Percentiles rank a stretch among this genome's conserved stretches.
phyloP scores from a whole-genome alignment of 2,329 filamentous ascomycete species.

The Madurella fahalii region DNA sequence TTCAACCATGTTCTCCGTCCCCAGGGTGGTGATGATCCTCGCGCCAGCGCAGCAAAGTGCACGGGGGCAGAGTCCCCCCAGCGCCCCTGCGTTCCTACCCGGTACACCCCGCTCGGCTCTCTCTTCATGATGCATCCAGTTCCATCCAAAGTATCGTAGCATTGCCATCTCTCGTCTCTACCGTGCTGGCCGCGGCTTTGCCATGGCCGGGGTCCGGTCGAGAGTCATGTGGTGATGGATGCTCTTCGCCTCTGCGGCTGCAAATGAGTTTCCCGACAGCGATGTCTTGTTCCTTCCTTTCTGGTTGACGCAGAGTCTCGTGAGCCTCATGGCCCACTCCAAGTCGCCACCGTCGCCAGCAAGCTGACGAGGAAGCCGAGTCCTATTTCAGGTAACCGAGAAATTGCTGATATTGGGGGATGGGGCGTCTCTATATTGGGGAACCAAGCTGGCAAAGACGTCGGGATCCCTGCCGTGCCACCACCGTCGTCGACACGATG shows the following conservation, averaged over 20 bases:
- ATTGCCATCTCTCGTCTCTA: background rate
- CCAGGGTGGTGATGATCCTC: background rate
- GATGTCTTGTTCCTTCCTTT: conserved; percentile 12
- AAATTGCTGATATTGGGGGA: conserved; percentile 18
- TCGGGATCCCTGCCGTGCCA: conserved; percentile 13
- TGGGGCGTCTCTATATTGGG: conserved; percentile 14
- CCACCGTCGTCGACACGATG: background rate
- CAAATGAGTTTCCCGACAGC: conserved; percentile 7
- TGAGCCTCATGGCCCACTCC: conserved; percentile 17
- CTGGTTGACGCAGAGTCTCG: conserved; percentile 16
- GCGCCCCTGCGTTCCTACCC: background rate
- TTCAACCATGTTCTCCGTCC: background rate
- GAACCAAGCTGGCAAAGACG: conserved; percentile 11
- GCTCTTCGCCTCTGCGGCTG: conserved; percentile 2
- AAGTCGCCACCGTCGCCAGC: conserved; percentile 15
- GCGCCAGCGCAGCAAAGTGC: conserved; percentile 1
- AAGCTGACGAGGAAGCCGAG: conserved; percentile 13
- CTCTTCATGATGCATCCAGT: background rate
- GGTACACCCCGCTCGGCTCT: background rate
- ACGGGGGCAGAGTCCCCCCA: background rate
- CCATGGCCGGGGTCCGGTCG: background rate
- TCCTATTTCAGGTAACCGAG: conserved; percentile 26
- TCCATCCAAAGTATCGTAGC: background rate
- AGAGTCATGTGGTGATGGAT: conserved; percentile 11
- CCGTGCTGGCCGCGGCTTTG: background rate